Evolutionary conservation across 495 filamentous ascomycete species (phyloP), one percentile per base, ranked within the genome.

Genomic region (Bathelium albidoporum): DNA sequence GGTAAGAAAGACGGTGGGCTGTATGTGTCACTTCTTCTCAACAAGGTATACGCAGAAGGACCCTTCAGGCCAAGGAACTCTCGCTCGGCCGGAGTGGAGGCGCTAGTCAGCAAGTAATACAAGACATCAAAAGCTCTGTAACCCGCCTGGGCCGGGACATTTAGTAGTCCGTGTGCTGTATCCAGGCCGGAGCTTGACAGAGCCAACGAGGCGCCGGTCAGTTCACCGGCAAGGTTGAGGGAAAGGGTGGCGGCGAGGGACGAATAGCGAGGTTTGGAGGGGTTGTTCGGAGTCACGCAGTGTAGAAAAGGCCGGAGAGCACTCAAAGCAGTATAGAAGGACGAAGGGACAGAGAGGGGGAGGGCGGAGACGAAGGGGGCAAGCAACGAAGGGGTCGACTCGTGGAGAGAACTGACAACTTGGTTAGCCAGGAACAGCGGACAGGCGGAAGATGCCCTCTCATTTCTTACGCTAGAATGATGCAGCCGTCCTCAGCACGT

Each of bases 111-210:
- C 2, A 98, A 84, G 67, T 97, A 97, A 76, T 98, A 98, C 73
- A 97, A 98, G 31, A 92, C 95, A 71, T 98, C 92, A 69, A 97
- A 98, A n/a, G 93, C 94, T 63, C 94, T 86, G 71, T 89, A 91
- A 24, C 95, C 94, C 7, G 84, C 63, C 71, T 95, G 85, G 0
- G 83, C 73, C 0, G 94, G 89, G 29, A 97, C 82, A 41, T 90
- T 84, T 31, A 97, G 80, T 26, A 98, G 79, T 26, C 94, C 94
- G 63, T 85, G 84, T 12, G 79, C 73, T 9, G 91, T 91, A 73
- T 97, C 89, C 64, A 97, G 88, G 24, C 94, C 94, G 28, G 90
- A 88, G 16, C 89, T 87, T 0, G 93, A 94, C 11, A 97, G 76
- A 9, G 90, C 84, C 49, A 97, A 75, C 22, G 85, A 81, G 9